Conservation (phyloP, 2,329 filamentous ascomycete genomes). For the Tolypocladium capitatum region DNA sequence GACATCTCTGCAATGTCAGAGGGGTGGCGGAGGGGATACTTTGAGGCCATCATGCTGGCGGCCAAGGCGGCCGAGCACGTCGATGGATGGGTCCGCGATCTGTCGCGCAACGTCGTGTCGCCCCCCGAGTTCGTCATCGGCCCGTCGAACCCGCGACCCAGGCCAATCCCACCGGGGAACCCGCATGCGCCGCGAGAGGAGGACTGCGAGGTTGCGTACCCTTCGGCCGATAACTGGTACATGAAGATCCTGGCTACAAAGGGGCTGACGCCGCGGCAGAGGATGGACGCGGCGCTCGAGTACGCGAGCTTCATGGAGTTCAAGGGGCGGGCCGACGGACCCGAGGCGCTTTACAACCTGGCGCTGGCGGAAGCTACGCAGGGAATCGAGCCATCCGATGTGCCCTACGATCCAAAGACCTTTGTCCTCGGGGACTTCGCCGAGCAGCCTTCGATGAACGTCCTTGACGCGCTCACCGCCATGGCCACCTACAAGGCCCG, state of each 20-base stretch:
- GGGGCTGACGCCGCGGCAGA: constrained; percentile 68
- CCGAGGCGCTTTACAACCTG: constrained; percentile 61
- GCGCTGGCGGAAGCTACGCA: constrained; percentile 61
- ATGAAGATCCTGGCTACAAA: constrained; percentile 67
- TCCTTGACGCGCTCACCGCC: constrained; percentile 62
- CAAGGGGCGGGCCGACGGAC: constrained; percentile 51
- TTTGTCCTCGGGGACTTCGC: constrained; percentile 49
- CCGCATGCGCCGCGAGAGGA: constrained; percentile 56
- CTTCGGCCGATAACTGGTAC: constrained; percentile 64
- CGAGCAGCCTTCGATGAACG: constrained; percentile 52
- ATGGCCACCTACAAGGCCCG: constrained; percentile 68
- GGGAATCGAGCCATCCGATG: constrained; percentile 28
- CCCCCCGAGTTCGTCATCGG: constrained; percentile 63
- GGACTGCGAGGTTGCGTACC: constrained; percentile 58
- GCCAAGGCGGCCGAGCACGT: constrained; percentile 68
- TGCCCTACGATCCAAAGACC: constrained; percentile 44
- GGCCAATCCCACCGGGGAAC: constrained; percentile 53
- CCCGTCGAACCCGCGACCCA: constrained; percentile 70
- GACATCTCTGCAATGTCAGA: constrained; percentile 67
- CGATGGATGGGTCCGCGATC: constrained; percentile 66
- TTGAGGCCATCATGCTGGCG: constrained; percentile 64
- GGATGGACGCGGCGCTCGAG: constrained; percentile 65
- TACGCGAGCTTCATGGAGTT: constrained; percentile 80
- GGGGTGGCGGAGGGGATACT: constrained; percentile 77
- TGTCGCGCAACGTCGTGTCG: constrained; percentile 51